Conservation (phyloP, 2,329 filamentous ascomycete species). For the Aspergillus neoniger region DNA sequence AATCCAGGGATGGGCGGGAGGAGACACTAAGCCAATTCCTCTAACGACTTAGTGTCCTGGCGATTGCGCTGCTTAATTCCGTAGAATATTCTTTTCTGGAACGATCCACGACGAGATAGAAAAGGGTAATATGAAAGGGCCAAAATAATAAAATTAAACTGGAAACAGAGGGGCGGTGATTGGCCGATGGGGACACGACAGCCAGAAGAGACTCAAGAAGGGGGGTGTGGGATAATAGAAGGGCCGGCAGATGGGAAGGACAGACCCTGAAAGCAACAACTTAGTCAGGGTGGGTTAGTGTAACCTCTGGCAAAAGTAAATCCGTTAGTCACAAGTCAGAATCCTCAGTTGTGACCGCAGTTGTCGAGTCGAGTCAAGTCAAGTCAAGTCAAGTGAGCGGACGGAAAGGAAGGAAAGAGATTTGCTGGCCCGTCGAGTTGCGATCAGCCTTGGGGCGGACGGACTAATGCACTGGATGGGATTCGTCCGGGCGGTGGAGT, state of each 20-base stretch:
- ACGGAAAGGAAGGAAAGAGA: slow-evolving; percentile 17
- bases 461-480: slow-evolving; percentile 19
- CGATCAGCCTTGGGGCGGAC: slow-evolving; percentile 20
- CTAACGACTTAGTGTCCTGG: slow-evolving; percentile 11
- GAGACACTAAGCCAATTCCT: slow-evolving; percentile 8
- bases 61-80: slow-evolving; percentile 5
- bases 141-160: slow-evolving; percentile 12
- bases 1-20: slow-evolving; percentile 16
- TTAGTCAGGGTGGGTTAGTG: background rate
- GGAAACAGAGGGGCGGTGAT: slow-evolving; percentile 7
- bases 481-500: slow-evolving; percentile 16
- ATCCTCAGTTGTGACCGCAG: background rate
- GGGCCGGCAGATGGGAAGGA: background rate
- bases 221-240: background rate
- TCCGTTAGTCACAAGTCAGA: slow-evolving; percentile 8
- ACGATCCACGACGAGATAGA: slow-evolving; percentile 13
- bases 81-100: slow-evolving; percentile 10
- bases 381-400: background rate
- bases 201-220: background rate
- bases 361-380: background rate
- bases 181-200: slow-evolving; percentile 9
- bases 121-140: slow-evolving; percentile 3
- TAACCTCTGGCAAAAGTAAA: background rate
- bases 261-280: background rate
- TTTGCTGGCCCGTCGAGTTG: slow-evolving; percentile 17